Conservation (phyloP, 1,284 basidiomycete species). For the Cutaneotrichosporon dermatis region DNA sequence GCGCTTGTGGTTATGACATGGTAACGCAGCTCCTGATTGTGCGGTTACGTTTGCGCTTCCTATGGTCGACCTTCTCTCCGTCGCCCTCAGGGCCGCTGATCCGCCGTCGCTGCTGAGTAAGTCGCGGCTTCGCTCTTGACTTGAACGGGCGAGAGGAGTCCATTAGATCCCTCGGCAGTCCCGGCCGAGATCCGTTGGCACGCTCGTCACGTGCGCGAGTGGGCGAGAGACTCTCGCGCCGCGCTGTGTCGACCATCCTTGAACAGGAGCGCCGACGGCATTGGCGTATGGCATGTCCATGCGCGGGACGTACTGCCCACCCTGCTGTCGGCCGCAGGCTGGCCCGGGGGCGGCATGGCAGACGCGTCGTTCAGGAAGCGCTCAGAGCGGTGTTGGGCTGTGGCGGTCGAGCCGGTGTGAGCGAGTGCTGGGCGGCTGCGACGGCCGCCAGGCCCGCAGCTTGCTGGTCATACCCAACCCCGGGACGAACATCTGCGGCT, state of each 20-base stretch:
- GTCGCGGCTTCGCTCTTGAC: background rate
- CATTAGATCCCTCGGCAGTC: background rate
- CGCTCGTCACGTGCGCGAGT: background rate
- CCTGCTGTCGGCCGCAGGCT: background rate
- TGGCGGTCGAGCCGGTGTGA: background rate
- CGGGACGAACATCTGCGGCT: background rate
- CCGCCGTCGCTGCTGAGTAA: background rate
- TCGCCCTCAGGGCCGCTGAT: slow-evolving; percentile 6
- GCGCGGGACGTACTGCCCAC: background rate
- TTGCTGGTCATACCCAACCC: background rate
- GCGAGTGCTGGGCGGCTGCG: background rate
- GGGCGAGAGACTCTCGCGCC: background rate
- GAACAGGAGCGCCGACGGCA: no score
- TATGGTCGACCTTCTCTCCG: slow-evolving; percentile 51
- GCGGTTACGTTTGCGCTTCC: slow-evolving; percentile 69
- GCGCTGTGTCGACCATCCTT: background rate
- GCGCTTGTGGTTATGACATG: slow-evolving; percentile 86
- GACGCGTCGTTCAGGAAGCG: background rate
- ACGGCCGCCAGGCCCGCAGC: background rate
- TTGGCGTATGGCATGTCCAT: slow-evolving; percentile 3
- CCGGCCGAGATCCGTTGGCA: slow-evolving; percentile 1
- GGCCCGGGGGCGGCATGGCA: background rate
- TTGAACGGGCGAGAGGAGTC: background rate
- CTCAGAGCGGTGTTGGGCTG: background rate
- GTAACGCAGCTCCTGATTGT: slow-evolving; percentile 82